Evolutionary conservation across 2,329 filamentous ascomycete species (phyloP).

Genomic region (Leptographium lundbergii): DNA sequence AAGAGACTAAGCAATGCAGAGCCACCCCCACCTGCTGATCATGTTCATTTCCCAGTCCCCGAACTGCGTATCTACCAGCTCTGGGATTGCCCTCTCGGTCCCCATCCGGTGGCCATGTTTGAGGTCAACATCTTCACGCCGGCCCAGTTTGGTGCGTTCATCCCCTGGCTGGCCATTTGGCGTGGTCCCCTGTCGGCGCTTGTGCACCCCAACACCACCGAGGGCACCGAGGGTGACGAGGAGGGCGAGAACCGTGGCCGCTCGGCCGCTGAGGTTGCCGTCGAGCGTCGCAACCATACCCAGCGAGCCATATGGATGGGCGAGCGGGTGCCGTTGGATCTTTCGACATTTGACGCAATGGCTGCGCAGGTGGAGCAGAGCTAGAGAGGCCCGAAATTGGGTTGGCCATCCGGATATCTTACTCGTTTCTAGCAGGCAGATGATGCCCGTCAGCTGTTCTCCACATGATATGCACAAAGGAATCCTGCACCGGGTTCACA

Average conservation of each 20-base stretch:
- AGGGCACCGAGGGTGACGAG: slow-evolving; percentile 16
- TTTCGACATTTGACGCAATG: slow-evolving; percentile 31
- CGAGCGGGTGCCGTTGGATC: slow-evolving; percentile 48
- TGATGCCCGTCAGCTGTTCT: not conserved
- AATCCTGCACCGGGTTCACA: not conserved
- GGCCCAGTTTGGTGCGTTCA: slow-evolving; percentile 76
- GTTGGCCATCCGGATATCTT: not conserved
- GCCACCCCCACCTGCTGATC: not conserved
- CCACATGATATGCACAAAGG: not conserved
- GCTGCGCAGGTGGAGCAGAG: slow-evolving; percentile 2
- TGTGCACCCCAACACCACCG: slow-evolving; percentile 70
- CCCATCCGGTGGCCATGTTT: slow-evolving; percentile 79
- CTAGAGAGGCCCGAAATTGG: too few relatives aligned
- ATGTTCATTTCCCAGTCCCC: slow-evolving; percentile 44
- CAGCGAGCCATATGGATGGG: slow-evolving; percentile 65
- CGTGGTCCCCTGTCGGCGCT: slow-evolving; percentile 68
- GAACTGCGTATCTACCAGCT: slow-evolving; percentile 72
- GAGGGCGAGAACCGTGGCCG: slow-evolving; percentile 9
- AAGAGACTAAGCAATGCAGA: not conserved
- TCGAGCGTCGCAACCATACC: slow-evolving; percentile 45
- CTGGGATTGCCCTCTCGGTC: slow-evolving; percentile 67
- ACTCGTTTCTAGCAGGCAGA: not conserved
- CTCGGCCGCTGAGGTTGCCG: slow-evolving; percentile 12
- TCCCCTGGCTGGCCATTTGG: slow-evolving; percentile 74
- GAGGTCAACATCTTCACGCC: slow-evolving; percentile 83